Evolutionary conservation across 495 filamentous ascomycete species (phyloP).

Genomic region (Aspergillus funiculosus): DNA sequence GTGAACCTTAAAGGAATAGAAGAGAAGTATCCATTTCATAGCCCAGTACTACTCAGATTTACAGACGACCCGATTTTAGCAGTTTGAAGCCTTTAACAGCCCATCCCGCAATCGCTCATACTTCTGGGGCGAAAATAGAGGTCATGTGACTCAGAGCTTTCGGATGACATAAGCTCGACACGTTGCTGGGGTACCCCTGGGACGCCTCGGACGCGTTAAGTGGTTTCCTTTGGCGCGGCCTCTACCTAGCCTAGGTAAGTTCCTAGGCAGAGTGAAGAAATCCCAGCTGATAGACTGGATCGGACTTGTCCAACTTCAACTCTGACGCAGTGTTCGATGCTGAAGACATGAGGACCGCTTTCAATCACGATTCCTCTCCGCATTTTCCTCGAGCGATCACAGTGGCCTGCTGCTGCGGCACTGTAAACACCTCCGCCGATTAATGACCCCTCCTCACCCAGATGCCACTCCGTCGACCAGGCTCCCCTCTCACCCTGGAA

Average conservation of each 20-base stretch:
- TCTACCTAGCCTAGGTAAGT: not conserved
- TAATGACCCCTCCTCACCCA: conserved; percentile 20
- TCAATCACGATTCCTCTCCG: not conserved
- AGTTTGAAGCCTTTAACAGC: no score
- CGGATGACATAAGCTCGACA: conserved; percentile 1
- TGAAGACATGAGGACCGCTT: conserved; percentile 27
- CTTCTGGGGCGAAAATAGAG: no score
- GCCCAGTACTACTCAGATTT: no score
- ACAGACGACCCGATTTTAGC: no score
- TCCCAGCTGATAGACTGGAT: not conserved
- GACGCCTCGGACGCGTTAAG: conserved; percentile 8
- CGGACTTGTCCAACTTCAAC: not conserved
- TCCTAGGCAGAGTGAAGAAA: not conserved
- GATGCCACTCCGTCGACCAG: conserved; percentile 37
- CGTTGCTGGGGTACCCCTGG: conserved; percentile 4
- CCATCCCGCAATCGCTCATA: no score
- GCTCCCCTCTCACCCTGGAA: conserved; percentile 39
- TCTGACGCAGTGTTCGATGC: not conserved
- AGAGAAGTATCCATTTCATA: no score
- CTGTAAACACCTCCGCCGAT: conserved; percentile 9
- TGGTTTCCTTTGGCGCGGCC: conserved; percentile 5
- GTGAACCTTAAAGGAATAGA: no score
- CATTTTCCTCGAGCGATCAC: conserved; percentile 17
- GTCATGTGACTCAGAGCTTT: no score
- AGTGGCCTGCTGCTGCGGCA: conserved; percentile 20